These are phyloP conservation scores for Dinochytrium kinnereticum DNA, from an alignment of 371 early-diverging fungal species.

Conservation along the genomic window DNA sequence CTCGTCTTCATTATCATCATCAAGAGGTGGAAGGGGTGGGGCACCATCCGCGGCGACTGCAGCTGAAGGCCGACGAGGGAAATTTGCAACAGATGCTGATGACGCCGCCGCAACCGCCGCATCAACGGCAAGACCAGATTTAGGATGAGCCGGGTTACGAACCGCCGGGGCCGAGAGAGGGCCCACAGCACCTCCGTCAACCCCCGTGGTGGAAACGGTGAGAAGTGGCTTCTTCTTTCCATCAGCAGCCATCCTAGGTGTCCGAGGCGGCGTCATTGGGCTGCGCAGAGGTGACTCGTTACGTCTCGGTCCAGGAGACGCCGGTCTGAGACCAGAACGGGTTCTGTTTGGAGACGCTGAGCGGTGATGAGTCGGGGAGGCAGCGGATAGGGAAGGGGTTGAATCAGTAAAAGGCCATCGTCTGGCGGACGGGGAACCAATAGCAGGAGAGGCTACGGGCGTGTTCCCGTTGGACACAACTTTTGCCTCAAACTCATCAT, in stretches of 20 bases:
- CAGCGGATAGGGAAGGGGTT: background rate
- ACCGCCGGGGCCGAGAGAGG: background rate
- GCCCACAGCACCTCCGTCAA: background rate
- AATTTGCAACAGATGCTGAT: background rate
- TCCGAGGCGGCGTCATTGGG: background rate
- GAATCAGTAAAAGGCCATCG: conserved; percentile 8
- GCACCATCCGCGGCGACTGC: background rate
- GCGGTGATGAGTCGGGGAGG: background rate
- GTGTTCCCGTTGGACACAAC: conserved; percentile 7
- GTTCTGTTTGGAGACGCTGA: conserved; percentile 4
- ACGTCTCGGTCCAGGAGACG: background rate
- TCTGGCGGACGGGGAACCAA: background rate
- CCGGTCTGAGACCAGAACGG: conserved; percentile 2
- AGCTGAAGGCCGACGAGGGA: conserved; percentile 2
- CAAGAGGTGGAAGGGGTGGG: background rate
- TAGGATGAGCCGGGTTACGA: background rate
- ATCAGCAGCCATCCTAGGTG: background rate
- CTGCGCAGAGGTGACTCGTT: background rate
- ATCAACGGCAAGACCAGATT: background rate
- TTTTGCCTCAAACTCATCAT: conserved; percentile 13
- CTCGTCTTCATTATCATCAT: background rate
- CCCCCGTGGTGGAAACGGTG: background rate
- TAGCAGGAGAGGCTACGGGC: background rate
- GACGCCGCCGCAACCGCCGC: conserved; percentile 6
- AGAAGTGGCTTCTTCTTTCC: background rate